Evolutionary conservation across 176 grass and related monocot genomes (phyloP), one percentile per base, ranked within the genome.

Genomic region (Triticum dicoccoides): DNA sequence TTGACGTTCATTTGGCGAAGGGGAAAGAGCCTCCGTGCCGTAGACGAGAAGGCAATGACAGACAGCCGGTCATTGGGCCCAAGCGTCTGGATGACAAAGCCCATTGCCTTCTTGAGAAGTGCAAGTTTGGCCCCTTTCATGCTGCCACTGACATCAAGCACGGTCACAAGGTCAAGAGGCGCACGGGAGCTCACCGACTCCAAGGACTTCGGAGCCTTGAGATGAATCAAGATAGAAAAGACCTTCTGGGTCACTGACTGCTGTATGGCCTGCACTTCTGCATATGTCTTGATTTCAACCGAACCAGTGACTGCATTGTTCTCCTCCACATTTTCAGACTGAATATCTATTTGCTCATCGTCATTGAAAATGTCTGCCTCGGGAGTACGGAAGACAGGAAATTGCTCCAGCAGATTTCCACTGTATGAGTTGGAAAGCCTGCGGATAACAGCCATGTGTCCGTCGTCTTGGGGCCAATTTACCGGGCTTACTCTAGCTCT

Each of bases 61-160:
- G 97, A 99, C 38, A 99, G 77, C 11, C 97, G 97, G 76, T 99
- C 97, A 27, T 88, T 86, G 11, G 94, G 90, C n/a, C 94, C 94
- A 82, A 99, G 94, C 61, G 91, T 80, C 33, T 99, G 89, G 35
- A 99, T 90, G 61, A 99, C 92, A 65, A 99, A 99, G 25, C 65
- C 76, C 94, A 99, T 91, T 15, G 97, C 97, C 11, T 42, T 87
- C 88, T 99, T 99, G 29, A 99, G 80, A 75, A 99, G 94, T 51
- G 76, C 80, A 65, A 99, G 82, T 67, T 99, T 99, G 6, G 85
- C 86, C 61, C 97, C 97, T 45, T 73, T 80, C 97, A 99, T 99
- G 94, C 97, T 99, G 25, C 97, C 97, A 0, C 97, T 99, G 61
- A 94, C 90, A 88, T 99, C 97, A 56, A 99, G 92, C 61, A 96